Conservation (phyloP, 2,329 filamentous ascomycete genomes). For the Neopestalotiopsis sp. region DNA sequence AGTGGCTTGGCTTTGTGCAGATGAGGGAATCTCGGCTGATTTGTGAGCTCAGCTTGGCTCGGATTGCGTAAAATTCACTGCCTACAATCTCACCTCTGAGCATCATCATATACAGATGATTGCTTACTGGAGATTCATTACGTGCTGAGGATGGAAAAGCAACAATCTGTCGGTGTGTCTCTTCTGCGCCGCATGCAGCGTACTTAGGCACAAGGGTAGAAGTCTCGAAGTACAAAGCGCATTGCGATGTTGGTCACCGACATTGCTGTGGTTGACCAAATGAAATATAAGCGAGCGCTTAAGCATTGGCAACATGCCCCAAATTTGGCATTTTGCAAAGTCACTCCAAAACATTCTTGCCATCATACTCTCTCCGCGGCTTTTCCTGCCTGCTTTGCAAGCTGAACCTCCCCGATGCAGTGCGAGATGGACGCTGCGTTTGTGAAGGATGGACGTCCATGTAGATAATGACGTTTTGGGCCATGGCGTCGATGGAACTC, state of each 20-base stretch:
- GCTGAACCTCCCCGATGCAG: background rate
- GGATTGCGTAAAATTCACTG: background rate
- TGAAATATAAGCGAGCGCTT: background rate
- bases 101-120: background rate
- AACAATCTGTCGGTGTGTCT: background rate
- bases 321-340: background rate
- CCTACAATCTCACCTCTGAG: background rate
- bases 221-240: background rate
- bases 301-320: background rate
- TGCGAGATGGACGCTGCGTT: too few species aligned
- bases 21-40: too few species aligned
- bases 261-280: background rate
- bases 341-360: background rate
- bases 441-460: background rate
- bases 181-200: background rate
- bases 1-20: too few species aligned
- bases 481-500: background rate
- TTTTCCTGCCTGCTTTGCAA: background rate
- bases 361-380: background rate
- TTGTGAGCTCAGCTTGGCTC: too few species aligned
- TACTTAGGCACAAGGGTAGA: background rate
- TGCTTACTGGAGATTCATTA: background rate
- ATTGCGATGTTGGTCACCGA: too few species aligned
- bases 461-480: background rate
- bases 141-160: background rate